Evolutionary conservation across 148 eudicot species (phyloP).

Genomic region (Agrostemma githago): DNA sequence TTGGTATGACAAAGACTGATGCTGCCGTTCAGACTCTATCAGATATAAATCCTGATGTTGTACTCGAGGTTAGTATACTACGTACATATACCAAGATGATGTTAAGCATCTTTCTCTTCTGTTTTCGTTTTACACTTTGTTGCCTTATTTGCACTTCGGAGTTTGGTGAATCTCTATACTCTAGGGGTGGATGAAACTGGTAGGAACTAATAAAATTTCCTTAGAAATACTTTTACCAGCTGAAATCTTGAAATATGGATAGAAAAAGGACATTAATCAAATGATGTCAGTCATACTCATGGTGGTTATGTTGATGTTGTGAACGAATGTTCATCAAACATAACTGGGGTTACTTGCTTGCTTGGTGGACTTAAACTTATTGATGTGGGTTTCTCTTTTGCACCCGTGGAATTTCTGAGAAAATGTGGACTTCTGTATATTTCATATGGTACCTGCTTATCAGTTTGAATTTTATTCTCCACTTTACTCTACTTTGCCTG

Average conservation of each 20-base stretch:
- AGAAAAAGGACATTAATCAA: neutral
- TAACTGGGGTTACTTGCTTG: no score
- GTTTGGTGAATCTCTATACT: neutral
- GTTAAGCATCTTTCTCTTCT: neutral
- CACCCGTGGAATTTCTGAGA: neutral
- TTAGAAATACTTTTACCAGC: neutral
- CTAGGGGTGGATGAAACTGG: neutral
- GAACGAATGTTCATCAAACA: neutral
- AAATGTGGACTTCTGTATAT: neutral
- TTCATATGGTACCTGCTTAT: neutral
- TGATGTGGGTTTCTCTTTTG: neutral
- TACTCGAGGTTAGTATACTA: conserved; percentile 66
- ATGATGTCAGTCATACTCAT: neutral
- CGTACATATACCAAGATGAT: neutral
- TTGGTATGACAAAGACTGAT: conserved; percentile 98
- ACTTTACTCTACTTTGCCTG: neutral
- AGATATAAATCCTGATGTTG: conserved; percentile 96
- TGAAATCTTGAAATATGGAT: neutral
- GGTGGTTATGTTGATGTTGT: neutral
- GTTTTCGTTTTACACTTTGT: neutral
- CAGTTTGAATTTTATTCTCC: neutral
- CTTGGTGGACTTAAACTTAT: neutral
- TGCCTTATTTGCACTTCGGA: neutral
- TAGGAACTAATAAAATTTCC: neutral
- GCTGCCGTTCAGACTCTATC: conserved; percentile 96